A percentile compares a stretch with the other conserved stretches of the same genome.
Conservation (phyloP, 345 rosid genomes). For the Trapa bicornis region DNA sequence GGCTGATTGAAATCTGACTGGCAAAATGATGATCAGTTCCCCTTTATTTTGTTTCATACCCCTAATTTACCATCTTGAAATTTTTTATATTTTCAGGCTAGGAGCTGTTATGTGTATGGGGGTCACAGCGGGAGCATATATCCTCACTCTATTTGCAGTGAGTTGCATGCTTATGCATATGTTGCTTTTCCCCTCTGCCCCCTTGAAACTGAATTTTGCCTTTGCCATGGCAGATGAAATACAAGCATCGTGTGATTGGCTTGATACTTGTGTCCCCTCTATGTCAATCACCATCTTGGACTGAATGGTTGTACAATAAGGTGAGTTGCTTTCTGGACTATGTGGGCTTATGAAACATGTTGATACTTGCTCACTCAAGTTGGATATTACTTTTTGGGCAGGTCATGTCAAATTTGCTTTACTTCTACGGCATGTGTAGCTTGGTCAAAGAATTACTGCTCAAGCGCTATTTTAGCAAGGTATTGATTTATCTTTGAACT, state of each 20-base stretch:
- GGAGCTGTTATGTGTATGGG: conserved; percentile 99
- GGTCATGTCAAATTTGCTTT: conserved; percentile 76
- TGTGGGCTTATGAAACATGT: background rate
- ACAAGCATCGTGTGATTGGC: conserved; percentile 78
- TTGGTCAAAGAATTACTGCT: conserved; percentile 75
- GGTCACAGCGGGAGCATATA: conserved; percentile 93
- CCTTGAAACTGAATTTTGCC: conserved; percentile 1
- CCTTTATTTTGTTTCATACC: background rate
- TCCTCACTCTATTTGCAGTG: conserved; percentile 88
- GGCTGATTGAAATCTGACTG: background rate
- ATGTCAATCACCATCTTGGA: conserved; percentile 89
- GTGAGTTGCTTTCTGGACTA: conserved; percentile 13
- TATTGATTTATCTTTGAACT: conserved; percentile 15
- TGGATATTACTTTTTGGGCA: conserved; percentile 18
- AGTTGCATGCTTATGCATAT: conserved; percentile 19
- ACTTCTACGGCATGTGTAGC: conserved; percentile 92
- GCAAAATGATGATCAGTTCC: background rate
- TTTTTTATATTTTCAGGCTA: conserved; percentile 33
- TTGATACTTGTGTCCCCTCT: conserved; percentile 91
- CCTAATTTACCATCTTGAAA: background rate
- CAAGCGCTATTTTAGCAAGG: conserved; percentile 92
- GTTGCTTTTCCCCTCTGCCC: background rate
- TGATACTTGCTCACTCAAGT: conserved; percentile 1
- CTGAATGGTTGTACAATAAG: conserved; percentile 88
- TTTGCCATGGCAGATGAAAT: conserved; percentile 53